Percentiles rank a stretch among this genome's conserved stretches.
Evolutionary conservation across 129 eudicot species (phyloP).

Genomic region (Tanacetum coccineum): DNA sequence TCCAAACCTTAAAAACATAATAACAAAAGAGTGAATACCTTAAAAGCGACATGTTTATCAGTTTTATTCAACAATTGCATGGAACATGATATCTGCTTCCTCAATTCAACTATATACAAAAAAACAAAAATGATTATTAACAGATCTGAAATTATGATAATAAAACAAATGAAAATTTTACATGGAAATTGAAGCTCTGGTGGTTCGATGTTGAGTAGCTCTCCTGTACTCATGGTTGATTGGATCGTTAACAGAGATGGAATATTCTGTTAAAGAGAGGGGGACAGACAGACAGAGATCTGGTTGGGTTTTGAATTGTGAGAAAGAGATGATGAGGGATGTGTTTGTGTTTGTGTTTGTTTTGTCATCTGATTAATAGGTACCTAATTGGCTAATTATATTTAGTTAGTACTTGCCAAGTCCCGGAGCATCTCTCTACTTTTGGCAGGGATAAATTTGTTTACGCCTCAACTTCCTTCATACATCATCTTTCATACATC

Average conservation of each 20-base stretch:
- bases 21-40: constrained; percentile 30
- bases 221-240: constrained; percentile 49
- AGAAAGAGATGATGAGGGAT: no score
- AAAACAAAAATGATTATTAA: background rate
- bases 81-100: constrained; percentile 48
- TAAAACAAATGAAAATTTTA: constrained; percentile 20
- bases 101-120: constrained; percentile 37
- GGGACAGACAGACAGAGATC: no score
- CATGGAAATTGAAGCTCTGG: constrained; percentile 73
- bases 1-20: background rate
- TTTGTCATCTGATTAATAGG: no score
- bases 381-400: no score
- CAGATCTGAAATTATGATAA: constrained; percentile 30
- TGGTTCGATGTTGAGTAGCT: constrained; percentile 63
- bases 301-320: no score
- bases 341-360: no score
- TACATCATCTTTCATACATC: no score
- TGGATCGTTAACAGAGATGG: background rate
- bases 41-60: constrained; percentile 49
- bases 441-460: no score
- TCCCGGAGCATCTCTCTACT: no score
- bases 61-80: constrained; percentile 43
- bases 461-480: no score
- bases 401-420: no score
- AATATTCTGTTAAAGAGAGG: no score